Conservation (phyloP, 352 stramenopile genomes). For the Thalassiosira livingstoniorum region DNA sequence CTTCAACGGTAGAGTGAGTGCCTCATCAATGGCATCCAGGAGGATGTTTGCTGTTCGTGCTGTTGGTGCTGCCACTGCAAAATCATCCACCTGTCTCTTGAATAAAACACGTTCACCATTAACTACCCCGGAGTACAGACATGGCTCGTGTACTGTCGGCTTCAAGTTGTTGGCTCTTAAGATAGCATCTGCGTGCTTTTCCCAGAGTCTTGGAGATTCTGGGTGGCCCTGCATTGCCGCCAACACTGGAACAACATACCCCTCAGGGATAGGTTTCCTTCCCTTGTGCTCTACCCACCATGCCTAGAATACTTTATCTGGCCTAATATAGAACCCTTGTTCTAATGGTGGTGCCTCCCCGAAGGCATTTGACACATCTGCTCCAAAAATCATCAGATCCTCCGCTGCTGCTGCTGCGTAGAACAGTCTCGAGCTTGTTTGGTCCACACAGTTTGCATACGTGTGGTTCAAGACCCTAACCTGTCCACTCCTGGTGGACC, state of each 20-base stretch:
- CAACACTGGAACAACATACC: not conserved
- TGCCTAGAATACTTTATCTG: not conserved
- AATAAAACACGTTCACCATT: not conserved
- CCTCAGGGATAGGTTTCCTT: not conserved
- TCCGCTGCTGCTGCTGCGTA: not conserved
- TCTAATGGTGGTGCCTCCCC: not conserved
- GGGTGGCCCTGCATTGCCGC: not conserved
- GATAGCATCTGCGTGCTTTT: not conserved
- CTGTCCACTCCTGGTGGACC: no score
- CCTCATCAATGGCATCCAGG: no score
- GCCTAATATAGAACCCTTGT: conserved; percentile 1
- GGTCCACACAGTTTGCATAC: not conserved
- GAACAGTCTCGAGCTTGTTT: not conserved
- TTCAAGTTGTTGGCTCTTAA: not conserved
- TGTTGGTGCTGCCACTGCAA: not conserved
- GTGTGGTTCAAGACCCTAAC: conserved; percentile 2
- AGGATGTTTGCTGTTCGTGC: no score
- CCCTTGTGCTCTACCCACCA: not conserved
- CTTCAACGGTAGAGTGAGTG: no score
- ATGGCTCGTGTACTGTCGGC: no score
- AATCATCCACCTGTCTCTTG: no score
- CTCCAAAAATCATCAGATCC: no score
- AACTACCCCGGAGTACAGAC: not conserved
- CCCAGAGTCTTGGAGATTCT: not conserved
- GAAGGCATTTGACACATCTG: not conserved